These are phyloP conservation scores for Tylopilus rubrobrunneus DNA, from an alignment of 768 basidiomycete species.

Conservation along the genomic window DNA sequence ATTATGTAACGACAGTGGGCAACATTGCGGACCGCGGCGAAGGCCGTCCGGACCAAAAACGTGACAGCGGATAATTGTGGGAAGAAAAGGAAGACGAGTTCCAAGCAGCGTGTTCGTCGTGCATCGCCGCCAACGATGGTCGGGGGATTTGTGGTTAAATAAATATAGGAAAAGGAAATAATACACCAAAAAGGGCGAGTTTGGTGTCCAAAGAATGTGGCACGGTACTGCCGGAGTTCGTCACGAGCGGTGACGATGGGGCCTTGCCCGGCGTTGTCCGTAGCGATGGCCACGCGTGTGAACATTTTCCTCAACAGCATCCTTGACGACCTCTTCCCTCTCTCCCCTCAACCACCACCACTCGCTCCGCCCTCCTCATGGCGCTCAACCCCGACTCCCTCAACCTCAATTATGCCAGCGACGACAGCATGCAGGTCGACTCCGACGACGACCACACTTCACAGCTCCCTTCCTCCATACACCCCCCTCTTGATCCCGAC, in stretches of 20 bases:
- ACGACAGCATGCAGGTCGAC: conserved; percentile 71
- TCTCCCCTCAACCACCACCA: conserved; percentile 36
- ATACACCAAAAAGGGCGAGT: conserved; percentile 10
- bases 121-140: not conserved
- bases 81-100: not conserved
- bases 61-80: conserved; percentile 9
- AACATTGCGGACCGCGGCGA: conserved; percentile 13
- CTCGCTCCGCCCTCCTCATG: conserved; percentile 27
- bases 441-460: conserved; percentile 42
- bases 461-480: conserved; percentile 16
- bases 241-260: conserved; percentile 41
- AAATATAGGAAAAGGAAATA: conserved; percentile 4
- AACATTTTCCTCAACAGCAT: conserved; percentile 40
- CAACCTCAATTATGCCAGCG: conserved; percentile 50
- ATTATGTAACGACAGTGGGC: conserved; percentile 18
- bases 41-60: conserved; percentile 22
- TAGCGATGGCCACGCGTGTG: conserved; percentile 40
- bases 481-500: conserved; percentile 28
- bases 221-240: conserved; percentile 36
- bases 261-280: conserved; percentile 41
- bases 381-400: conserved; percentile 41
- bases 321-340: conserved; percentile 37
- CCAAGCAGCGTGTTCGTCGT: too few relatives aligned
- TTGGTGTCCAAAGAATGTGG: conserved; percentile 31
- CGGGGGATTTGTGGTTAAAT: conserved; percentile 9